Evolutionary conservation across 192 early-diverging fungal species (phyloP).

Genomic region (Kickxella alabastrina): DNA sequence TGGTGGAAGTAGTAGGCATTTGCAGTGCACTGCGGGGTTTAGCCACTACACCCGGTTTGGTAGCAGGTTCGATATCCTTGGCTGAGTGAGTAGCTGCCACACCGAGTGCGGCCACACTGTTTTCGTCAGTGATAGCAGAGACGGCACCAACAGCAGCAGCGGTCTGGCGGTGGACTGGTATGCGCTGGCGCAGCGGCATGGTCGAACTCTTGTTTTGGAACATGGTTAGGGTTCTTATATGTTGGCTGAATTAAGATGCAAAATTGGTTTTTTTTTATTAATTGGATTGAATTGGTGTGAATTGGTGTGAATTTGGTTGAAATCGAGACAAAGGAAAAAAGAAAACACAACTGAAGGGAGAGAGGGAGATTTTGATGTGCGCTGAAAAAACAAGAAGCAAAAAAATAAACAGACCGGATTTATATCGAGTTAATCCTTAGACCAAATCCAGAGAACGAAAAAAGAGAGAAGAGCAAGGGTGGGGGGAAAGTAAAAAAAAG

Average conservation of each 20-base stretch:
- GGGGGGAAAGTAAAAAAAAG: too few species aligned
- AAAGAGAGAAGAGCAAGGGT: background rate
- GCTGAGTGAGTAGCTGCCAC: conserved; percentile 6
- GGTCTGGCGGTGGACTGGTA: conserved; percentile 34
- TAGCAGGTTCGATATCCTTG: conserved; percentile 10
- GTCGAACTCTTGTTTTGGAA: conserved; percentile 50
- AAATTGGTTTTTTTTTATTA: background rate
- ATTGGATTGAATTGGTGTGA: background rate
- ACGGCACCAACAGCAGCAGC: conserved; percentile 14
- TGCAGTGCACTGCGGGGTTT: background rate
- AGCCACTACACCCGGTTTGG: background rate
- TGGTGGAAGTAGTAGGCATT: too few species aligned
- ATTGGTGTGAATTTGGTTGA: too few species aligned
- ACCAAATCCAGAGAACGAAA: background rate
- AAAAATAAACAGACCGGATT: too few species aligned
- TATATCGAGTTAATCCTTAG: too few species aligned
- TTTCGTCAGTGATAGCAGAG: conserved; percentile 34
- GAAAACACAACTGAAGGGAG: too few species aligned
- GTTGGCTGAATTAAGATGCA: background rate
- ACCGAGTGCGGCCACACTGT: conserved; percentile 28
- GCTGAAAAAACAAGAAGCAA: too few species aligned
- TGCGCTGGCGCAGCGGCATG: conserved; percentile 40
- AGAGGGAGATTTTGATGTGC: too few species aligned
- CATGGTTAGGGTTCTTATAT: conserved; percentile 10
- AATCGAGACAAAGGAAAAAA: too few species aligned